Conservation (phyloP, 352 stramenopile genomes). For the Phytopythium montanum region DNA sequence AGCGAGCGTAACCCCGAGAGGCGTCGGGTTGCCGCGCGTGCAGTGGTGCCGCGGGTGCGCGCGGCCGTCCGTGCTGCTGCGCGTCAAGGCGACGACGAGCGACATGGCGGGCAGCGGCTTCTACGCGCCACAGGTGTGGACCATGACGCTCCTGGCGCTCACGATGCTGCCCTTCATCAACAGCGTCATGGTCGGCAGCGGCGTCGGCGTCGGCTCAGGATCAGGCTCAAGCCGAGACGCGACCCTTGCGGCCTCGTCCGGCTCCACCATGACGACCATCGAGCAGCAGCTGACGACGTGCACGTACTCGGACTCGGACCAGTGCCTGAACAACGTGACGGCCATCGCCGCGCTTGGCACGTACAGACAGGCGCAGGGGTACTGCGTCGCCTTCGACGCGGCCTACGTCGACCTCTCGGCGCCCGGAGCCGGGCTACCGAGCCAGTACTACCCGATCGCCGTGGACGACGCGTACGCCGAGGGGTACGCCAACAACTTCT, state of each 20-base stretch:
- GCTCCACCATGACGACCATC: slow-evolving; percentile 13
- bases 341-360: slow-evolving; percentile 40
- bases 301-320: slow-evolving; percentile 55
- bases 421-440: slow-evolving; percentile 29
- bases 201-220: not conserved
- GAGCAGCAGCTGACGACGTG: slow-evolving; percentile 52
- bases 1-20: not conserved
- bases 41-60: slow-evolving; percentile 19
- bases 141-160: slow-evolving; percentile 32
- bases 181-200: slow-evolving; percentile 29
- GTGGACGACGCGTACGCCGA: slow-evolving; percentile 46
- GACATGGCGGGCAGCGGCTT: slow-evolving; percentile 38
- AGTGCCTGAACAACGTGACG: slow-evolving; percentile 57
- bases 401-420: slow-evolving; percentile 47
- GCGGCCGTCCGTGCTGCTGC: slow-evolving; percentile 22
- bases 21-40: slow-evolving; percentile 19
- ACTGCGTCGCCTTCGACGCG: slow-evolving; percentile 64
- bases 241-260: slow-evolving; percentile 13
- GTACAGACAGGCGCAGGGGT: slow-evolving; percentile 42
- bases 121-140: slow-evolving; percentile 35
- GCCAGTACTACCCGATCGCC: slow-evolving; percentile 64
- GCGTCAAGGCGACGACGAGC: slow-evolving; percentile 34
- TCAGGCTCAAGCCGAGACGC: not conserved
- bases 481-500: slow-evolving; percentile 72
- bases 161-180: slow-evolving; percentile 43